Conservation (phyloP, 192 early-diverging fungal species). For the Entomortierella parvispora region DNA sequence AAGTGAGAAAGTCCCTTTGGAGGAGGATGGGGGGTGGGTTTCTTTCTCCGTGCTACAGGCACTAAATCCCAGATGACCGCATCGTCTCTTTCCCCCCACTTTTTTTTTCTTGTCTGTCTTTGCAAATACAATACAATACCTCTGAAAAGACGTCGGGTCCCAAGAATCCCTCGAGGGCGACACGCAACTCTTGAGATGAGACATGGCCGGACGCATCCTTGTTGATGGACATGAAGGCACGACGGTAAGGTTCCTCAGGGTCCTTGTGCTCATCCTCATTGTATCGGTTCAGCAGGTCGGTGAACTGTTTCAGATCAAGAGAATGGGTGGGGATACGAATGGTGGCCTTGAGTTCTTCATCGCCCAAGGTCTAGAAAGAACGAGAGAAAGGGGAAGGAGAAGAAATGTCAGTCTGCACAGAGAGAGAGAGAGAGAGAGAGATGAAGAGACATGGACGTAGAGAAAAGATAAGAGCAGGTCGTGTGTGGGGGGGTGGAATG, state of each 20-base stretch:
- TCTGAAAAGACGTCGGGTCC: slow-evolving; percentile 35
- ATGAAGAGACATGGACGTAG: too few relatives aligned
- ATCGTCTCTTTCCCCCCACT: background rate
- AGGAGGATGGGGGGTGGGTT: too few relatives aligned
- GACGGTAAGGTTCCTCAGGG: slow-evolving; percentile 68
- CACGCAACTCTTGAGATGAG: slow-evolving; percentile 67
- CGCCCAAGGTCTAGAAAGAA: slow-evolving; percentile 25
- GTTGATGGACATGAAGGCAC: slow-evolving; percentile 78
- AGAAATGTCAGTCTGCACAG: background rate
- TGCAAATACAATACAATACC: slow-evolving; percentile 1
- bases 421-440: background rate
- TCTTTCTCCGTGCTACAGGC: too few relatives aligned
- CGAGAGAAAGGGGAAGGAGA: background rate
- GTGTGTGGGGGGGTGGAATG: background rate
- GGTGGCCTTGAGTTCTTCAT: slow-evolving; percentile 30
- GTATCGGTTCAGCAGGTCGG: slow-evolving; percentile 29
- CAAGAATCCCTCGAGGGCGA: slow-evolving; percentile 56
- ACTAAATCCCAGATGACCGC: too few relatives aligned
- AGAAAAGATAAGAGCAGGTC: background rate
- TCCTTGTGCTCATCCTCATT: slow-evolving; percentile 52
- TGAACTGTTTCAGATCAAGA: slow-evolving; percentile 25
- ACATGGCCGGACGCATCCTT: slow-evolving; percentile 74
- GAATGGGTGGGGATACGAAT: slow-evolving; percentile 35
- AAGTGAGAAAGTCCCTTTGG: background rate
- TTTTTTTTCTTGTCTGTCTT: background rate